These are phyloP conservation scores for Phenoliferia sp. DNA, from an alignment of 1,284 basidiomycete species.

Conservation along the genomic window DNA sequence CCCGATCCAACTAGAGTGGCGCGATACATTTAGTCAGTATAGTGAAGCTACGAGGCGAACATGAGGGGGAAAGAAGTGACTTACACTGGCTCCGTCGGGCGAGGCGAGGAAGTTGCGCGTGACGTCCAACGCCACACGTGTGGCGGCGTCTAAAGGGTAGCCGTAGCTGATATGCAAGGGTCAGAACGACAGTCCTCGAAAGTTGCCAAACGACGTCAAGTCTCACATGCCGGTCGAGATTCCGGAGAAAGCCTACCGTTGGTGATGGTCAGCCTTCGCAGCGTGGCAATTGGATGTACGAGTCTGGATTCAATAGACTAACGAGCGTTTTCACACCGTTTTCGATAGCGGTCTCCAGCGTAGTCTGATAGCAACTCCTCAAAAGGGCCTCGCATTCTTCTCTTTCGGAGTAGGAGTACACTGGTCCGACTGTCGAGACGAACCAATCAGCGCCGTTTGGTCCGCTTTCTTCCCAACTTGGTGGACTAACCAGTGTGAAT, in stretches of 20 bases:
- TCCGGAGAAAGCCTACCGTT: constrained; percentile 61
- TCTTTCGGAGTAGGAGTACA: constrained; percentile 53
- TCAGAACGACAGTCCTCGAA: too few relatives aligned
- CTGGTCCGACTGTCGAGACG: constrained; percentile 65
- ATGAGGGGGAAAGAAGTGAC: constrained; percentile 22
- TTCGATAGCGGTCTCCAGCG: constrained; percentile 59
- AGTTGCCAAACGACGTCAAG: too few relatives aligned
- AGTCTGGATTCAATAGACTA: not conserved
- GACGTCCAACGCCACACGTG: constrained; percentile 60
- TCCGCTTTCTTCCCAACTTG: not conserved
- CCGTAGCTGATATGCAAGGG: constrained; percentile 55
- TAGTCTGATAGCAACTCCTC: constrained; percentile 64
- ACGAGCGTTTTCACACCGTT: constrained; percentile 52
- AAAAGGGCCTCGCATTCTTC: constrained; percentile 56
- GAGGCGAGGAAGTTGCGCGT: constrained; percentile 58
- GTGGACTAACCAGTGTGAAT: constrained; percentile 60
- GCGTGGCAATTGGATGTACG: not conserved
- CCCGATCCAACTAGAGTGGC: constrained; percentile 57
- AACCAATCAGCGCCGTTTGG: not conserved
- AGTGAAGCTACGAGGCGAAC: constrained; percentile 1
- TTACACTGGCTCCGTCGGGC: constrained; percentile 51
- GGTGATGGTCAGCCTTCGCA: not conserved
- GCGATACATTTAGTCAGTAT: not conserved
- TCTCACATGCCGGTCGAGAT: constrained; percentile 64
- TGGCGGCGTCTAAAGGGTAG: constrained; percentile 68